phyloP scores from a whole-genome alignment of 305 asterid species.

The Fraxinus platypoda region DNA sequence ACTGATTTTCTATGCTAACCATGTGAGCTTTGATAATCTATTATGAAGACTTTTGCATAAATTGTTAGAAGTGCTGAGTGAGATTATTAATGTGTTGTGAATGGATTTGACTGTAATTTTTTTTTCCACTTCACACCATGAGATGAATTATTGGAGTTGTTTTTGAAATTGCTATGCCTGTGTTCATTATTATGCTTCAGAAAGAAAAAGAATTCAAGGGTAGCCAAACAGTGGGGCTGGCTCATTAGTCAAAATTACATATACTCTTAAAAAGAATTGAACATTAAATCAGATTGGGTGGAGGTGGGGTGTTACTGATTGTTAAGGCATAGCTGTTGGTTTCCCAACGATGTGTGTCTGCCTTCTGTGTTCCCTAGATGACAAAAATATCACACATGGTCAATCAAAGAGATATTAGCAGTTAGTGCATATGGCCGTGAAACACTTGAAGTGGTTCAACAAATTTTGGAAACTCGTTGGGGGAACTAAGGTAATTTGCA shows the following conservation, averaged over 20 bases:
- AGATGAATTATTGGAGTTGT: neutral
- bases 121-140: neutral
- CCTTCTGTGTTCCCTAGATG: neutral
- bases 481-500: neutral
- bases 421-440: neutral
- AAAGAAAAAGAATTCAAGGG: neutral
- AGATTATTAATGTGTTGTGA: neutral
- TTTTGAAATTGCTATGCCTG: neutral
- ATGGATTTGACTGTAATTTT: neutral
- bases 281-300: neutral
- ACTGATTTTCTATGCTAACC: neutral
- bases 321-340: neutral
- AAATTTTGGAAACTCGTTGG: neutral
- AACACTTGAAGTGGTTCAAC: neutral
- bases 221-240: neutral
- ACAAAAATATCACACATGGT: neutral
- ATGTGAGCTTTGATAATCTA: neutral
- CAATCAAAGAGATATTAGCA: neutral
- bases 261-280: neutral
- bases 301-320: neutral
- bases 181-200: neutral
- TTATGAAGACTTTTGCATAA: neutral
- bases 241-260: neutral
- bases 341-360: neutral
- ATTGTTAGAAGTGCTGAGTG: neutral